phyloP scores from a whole-genome alignment of 2,329 filamentous ascomycete genomes.

The Xylariales sp. region DNA sequence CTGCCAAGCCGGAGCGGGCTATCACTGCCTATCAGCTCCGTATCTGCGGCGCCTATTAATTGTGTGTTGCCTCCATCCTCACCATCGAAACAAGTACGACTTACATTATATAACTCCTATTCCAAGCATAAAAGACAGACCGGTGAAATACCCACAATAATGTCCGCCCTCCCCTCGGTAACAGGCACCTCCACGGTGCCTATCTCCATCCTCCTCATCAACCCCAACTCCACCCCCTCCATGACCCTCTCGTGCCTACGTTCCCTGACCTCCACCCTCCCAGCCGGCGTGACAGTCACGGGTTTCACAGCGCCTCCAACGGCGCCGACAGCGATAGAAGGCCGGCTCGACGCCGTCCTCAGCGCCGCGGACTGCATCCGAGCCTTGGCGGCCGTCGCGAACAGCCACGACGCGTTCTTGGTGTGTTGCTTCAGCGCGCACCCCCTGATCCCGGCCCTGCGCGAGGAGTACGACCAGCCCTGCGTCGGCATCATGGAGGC shows the following conservation, averaged over 20 bases:
- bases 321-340: slow-evolving; percentile 46
- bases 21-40: too few species aligned
- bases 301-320: slow-evolving; percentile 46
- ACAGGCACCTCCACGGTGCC: slow-evolving; percentile 13
- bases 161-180: slow-evolving; percentile 10
- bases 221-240: slow-evolving; percentile 54
- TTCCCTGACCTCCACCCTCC: slow-evolving; percentile 36
- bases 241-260: slow-evolving; percentile 52
- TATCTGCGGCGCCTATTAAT: too few species aligned
- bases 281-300: slow-evolving; percentile 40
- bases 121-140: too few species aligned
- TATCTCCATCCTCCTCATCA: slow-evolving; percentile 51
- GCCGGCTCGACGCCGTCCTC: slow-evolving; percentile 43
- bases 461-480: slow-evolving; percentile 39
- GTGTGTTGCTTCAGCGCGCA: slow-evolving; percentile 46
- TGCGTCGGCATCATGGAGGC: slow-evolving; percentile 49
- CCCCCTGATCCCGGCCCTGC: slow-evolving; percentile 38
- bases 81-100: too few species aligned
- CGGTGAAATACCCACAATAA: too few species aligned
- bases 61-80: too few species aligned
- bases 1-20: too few species aligned
- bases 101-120: too few species aligned
- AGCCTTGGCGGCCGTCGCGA: slow-evolving; percentile 30
- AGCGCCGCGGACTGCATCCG: slow-evolving; percentile 43
- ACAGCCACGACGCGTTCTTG: slow-evolving; percentile 41